These are phyloP conservation scores for Phalaenopsis aphrodite DNA, from an alignment of 106 monocot species.

Conservation along the genomic window DNA sequence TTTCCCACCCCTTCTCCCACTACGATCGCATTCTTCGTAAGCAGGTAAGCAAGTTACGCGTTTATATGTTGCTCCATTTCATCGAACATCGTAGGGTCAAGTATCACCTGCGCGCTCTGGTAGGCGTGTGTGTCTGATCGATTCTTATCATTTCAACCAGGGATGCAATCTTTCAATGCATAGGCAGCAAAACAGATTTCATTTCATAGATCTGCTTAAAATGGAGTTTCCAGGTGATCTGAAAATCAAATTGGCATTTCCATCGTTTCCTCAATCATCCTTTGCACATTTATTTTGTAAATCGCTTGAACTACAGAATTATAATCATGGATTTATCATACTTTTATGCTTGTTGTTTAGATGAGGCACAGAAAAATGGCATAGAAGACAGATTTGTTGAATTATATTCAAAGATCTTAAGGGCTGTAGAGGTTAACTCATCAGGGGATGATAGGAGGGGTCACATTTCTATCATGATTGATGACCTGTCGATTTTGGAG, in stretches of 20 bases:
- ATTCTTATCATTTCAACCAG: slow-evolving; percentile 24
- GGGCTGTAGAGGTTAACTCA: slow-evolving; percentile 26
- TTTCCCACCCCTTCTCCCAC: slow-evolving; percentile 74
- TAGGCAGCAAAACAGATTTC: slow-evolving; percentile 51
- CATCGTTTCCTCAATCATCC: neutral
- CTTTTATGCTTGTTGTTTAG: slow-evolving; percentile 12
- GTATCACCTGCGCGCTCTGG: neutral
- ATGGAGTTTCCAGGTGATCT: slow-evolving; percentile 37
- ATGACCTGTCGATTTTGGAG: slow-evolving; percentile 85
- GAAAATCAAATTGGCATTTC: neutral
- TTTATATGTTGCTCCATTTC: neutral
- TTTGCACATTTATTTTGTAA: neutral
- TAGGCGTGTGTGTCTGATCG: neutral
- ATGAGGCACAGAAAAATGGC: slow-evolving; percentile 14
- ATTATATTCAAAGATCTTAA: slow-evolving; percentile 49
- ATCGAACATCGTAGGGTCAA: no score
- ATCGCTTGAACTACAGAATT: no score
- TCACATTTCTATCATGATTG: slow-evolving; percentile 55
- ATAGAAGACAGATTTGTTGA: slow-evolving; percentile 30
- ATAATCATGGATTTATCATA: neutral
- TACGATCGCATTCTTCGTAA: slow-evolving; percentile 81
- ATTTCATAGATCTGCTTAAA: slow-evolving; percentile 64
- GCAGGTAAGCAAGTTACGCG: slow-evolving; percentile 30
- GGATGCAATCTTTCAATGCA: slow-evolving; percentile 76
- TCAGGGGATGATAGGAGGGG: slow-evolving; percentile 14